Evolutionary conservation across 2,329 filamentous ascomycete species (phyloP).

Genomic region (Colletotrichum siamense): DNA sequence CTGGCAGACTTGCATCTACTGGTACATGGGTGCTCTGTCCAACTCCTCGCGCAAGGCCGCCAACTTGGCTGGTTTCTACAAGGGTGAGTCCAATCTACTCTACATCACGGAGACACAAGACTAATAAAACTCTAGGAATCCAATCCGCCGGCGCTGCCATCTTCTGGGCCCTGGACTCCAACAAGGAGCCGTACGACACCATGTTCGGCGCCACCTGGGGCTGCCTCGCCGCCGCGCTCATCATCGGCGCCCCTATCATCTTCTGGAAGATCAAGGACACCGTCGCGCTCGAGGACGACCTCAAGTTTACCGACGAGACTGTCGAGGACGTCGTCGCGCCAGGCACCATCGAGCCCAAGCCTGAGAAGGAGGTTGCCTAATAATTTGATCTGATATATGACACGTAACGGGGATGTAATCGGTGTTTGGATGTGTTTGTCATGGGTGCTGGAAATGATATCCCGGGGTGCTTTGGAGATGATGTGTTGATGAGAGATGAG

Average conservation of each 20-base stretch:
- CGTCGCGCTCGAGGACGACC: constrained; percentile 80
- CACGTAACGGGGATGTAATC: not conserved
- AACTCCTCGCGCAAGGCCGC: constrained; percentile 93
- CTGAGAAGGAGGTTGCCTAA: constrained; percentile 2
- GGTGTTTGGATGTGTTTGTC: not conserved
- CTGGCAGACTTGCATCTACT: constrained; percentile 92
- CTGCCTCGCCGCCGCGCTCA: constrained; percentile 73
- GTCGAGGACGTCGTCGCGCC: constrained; percentile 66
- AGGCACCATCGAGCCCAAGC: constrained; percentile 14
- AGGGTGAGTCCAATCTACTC: constrained; percentile 40
- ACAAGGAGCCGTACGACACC: constrained; percentile 68
- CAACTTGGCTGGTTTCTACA: constrained; percentile 92
- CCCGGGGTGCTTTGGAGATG: not conserved
- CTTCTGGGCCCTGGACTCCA: constrained; percentile 72
- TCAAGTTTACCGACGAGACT: constrained; percentile 86
- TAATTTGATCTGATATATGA: not conserved
- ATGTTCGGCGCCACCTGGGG: constrained; percentile 79
- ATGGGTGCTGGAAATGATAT: constrained; percentile 2
- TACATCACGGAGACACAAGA: constrained; percentile 5
- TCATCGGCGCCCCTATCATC: constrained; percentile 82
- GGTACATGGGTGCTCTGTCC: constrained; percentile 93
- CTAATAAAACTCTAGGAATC: constrained; percentile 49
- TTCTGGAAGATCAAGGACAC: constrained; percentile 81
- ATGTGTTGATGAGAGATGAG: not conserved
- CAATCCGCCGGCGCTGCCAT: constrained; percentile 87